These are phyloP conservation scores for Stachybotrys echinatus DNA, from an alignment of 2,329 filamentous ascomycete species.

Conservation along the genomic window DNA sequence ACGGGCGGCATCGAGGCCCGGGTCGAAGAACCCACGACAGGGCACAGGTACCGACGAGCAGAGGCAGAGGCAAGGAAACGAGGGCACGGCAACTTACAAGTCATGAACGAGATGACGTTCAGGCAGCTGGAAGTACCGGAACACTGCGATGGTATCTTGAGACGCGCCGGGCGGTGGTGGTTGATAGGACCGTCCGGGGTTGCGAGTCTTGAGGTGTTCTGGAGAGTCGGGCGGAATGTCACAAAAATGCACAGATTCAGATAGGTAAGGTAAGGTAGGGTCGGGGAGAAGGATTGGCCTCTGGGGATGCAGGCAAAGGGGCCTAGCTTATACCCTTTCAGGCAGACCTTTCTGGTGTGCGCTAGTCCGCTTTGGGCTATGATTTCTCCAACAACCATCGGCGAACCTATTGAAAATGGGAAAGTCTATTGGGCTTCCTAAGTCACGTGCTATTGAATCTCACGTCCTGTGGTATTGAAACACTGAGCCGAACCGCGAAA, in stretches of 20 bases:
- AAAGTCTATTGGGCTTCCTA: not conserved
- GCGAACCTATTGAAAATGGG: not conserved
- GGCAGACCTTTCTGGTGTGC: not conserved
- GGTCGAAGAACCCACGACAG: conserved; percentile 31
- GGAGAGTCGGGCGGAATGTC: conserved; percentile 24
- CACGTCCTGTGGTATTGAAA: too few species aligned
- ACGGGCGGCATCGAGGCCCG: conserved; percentile 23
- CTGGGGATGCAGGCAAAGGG: not conserved
- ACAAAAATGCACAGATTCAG: conserved; percentile 23
- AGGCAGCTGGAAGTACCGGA: conserved; percentile 24
- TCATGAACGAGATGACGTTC: conserved; percentile 39
- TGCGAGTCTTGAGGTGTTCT: conserved; percentile 22
- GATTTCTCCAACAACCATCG: not conserved
- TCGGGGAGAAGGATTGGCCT: conserved; percentile 19
- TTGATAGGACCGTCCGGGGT: conserved; percentile 17
- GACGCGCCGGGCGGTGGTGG: conserved; percentile 15
- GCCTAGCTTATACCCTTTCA: too few species aligned
- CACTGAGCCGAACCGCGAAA: too few species aligned
- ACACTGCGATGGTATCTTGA: conserved; percentile 12
- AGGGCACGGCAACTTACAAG: conserved; percentile 38
- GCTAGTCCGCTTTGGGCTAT: not conserved
- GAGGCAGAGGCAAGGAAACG: conserved; percentile 20
- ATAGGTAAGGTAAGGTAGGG: conserved; percentile 8
- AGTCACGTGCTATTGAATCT: not conserved
- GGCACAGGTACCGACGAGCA: conserved; percentile 27